phyloP scores from a whole-genome alignment of 2,329 filamentous ascomycete species.

The Monosporascus sp. region DNA sequence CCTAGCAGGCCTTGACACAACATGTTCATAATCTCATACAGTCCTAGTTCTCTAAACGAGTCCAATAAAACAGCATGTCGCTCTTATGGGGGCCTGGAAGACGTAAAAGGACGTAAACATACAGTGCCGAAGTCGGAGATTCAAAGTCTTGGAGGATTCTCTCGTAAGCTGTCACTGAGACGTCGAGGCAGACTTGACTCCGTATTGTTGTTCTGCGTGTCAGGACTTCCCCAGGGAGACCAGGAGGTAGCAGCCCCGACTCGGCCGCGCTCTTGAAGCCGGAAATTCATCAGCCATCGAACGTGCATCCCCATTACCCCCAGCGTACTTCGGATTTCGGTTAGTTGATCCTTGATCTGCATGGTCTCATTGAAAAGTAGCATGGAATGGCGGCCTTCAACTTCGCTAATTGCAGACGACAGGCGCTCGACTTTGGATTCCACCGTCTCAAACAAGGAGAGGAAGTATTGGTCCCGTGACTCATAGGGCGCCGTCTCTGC shows the following conservation, averaged over 20 bases:
- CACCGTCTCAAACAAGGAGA: slow-evolving; percentile 44
- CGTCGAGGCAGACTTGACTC: slow-evolving; percentile 20
- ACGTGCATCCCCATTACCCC: slow-evolving; percentile 57
- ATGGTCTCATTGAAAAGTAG: slow-evolving; percentile 58
- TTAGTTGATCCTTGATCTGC: slow-evolving; percentile 58
- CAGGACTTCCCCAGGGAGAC: slow-evolving; percentile 19
- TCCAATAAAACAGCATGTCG: no score
- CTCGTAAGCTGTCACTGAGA: slow-evolving; percentile 25
- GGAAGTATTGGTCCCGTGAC: slow-evolving; percentile 39
- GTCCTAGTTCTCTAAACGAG: no score
- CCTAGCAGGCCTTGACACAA: neutral
- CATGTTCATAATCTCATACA: neutral
- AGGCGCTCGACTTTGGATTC: slow-evolving; percentile 54
- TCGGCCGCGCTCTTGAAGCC: slow-evolving; percentile 41
- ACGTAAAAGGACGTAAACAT: no score
- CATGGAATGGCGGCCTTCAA: slow-evolving; percentile 56
- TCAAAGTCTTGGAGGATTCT: slow-evolving; percentile 26
- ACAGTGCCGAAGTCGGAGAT: no score
- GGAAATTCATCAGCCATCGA: slow-evolving; percentile 52
- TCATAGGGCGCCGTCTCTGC: slow-evolving; percentile 28
- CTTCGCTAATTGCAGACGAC: slow-evolving; percentile 51
- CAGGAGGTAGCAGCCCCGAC: slow-evolving; percentile 16
- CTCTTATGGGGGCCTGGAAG: no score
- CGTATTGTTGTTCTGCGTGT: slow-evolving; percentile 10
- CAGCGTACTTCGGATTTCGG: slow-evolving; percentile 52